Evolutionary conservation across 2,329 filamentous ascomycete species (phyloP).

Genomic region (Sporothrix curviconia): DNA sequence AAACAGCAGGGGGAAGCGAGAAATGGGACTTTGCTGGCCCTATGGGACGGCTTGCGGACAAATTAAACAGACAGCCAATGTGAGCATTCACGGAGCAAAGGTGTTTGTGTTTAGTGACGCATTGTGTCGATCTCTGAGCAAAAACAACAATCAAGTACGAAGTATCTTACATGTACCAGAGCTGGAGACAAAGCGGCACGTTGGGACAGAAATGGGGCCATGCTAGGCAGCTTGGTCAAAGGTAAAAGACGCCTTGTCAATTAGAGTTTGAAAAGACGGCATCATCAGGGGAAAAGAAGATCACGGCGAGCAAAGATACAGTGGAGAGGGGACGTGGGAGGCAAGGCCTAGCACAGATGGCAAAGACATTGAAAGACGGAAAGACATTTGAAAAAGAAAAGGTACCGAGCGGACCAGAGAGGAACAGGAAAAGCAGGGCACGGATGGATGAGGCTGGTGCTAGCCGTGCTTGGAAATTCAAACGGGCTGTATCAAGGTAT

Average conservation of each 20-base stretch:
- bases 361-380: too few species aligned
- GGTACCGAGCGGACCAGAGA: too few species aligned
- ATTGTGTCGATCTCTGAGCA: background rate
- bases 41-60: too few species aligned
- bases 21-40: background rate
- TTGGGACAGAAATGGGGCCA: background rate
- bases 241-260: conserved; percentile 7
- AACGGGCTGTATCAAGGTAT: background rate
- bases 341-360: too few species aligned
- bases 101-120: too few species aligned
- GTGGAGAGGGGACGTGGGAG: background rate
- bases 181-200: background rate
- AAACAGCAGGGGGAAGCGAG: conserved; percentile 10
- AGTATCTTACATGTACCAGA: background rate
- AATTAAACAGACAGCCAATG: too few species aligned
- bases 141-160: background rate
- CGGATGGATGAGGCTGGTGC: background rate
- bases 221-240: conserved; percentile 2
- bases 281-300: background rate
- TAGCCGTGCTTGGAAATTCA: background rate
- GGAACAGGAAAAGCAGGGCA: background rate
- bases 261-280: background rate
- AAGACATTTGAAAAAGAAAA: too few species aligned
- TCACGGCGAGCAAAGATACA: background rate
- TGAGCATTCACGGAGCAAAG: too few species aligned